Evolutionary conservation across 331 rosid genomes (phyloP).

Genomic region (Malus hybrid): DNA sequence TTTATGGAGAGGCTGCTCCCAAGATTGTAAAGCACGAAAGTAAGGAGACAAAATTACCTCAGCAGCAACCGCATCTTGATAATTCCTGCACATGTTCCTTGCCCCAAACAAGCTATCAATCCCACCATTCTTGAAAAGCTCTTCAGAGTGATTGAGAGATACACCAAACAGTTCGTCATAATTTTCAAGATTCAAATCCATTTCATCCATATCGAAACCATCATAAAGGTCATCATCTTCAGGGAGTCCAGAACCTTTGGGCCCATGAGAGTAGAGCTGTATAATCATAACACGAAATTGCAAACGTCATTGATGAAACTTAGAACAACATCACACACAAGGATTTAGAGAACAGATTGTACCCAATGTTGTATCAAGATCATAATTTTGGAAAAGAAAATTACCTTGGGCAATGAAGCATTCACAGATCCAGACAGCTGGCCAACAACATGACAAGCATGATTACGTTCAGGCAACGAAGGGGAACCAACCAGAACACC

Average conservation of each 20-base stretch:
- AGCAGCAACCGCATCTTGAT: conserved; percentile 56
- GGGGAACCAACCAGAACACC: conserved; percentile 39
- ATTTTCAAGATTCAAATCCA: conserved; percentile 77
- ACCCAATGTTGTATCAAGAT: background rate
- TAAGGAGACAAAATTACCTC: conserved; percentile 51
- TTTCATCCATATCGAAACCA: conserved; percentile 70
- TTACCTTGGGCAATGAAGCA: conserved; percentile 67
- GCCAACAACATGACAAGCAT: conserved; percentile 30
- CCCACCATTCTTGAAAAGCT: conserved; percentile 86
- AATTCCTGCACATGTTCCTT: conserved; percentile 50
- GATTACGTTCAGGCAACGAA: conserved; percentile 38
- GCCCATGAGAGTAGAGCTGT: conserved; percentile 54
- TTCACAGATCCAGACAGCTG: conserved; percentile 34
- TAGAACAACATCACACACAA: background rate
- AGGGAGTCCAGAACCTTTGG: conserved; percentile 33
- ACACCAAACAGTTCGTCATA: conserved; percentile 85
- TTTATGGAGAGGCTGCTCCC: no score
- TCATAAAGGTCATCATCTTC: conserved; percentile 50
- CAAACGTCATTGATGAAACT: conserved; percentile 13
- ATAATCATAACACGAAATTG: conserved; percentile 25
- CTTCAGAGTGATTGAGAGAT: conserved; percentile 74
- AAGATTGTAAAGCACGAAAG: background rate
- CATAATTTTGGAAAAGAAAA: background rate
- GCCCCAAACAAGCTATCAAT: conserved; percentile 80
- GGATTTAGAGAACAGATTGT: no score